Conservation (phyloP, 1,284 basidiomycete genomes). For the Phenoliferia sp. region DNA sequence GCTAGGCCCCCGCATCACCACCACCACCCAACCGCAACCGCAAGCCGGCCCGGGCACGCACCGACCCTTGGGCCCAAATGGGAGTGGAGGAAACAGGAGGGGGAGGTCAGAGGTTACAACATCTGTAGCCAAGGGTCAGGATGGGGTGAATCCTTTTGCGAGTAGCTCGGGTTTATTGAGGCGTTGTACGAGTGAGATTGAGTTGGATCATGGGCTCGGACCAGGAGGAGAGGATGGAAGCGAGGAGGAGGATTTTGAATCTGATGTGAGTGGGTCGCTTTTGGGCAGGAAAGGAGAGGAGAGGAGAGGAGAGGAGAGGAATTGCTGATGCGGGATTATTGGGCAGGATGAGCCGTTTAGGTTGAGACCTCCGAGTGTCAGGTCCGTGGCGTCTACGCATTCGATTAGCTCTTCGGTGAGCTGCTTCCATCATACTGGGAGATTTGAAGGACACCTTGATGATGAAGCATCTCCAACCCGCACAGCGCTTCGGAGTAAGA, state of each 20-base stretch:
- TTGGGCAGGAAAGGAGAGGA: accelerated
- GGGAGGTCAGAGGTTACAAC: too few species aligned
- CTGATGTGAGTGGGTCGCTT: slow-evolving; percentile 19
- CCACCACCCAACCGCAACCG: not conserved
- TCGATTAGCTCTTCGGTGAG: slow-evolving; percentile 29
- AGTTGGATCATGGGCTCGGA: slow-evolving; percentile 7
- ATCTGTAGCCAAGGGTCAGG: not conserved
- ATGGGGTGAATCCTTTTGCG: not conserved
- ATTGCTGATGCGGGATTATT: not conserved
- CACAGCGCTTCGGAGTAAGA: slow-evolving; percentile 24
- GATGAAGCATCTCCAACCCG: not conserved
- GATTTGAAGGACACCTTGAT: not conserved
- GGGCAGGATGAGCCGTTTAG: slow-evolving; percentile 32
- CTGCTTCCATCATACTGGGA: too few species aligned
- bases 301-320: not conserved
- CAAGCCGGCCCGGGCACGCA: not conserved
- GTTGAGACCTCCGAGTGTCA: slow-evolving; percentile 27
- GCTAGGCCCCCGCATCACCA: not conserved
- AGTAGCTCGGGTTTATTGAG: not conserved
- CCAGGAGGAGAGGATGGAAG: slow-evolving; percentile 1
- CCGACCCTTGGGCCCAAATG: not conserved
- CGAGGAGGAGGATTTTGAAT: slow-evolving; percentile 21
- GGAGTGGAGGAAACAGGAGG: not conserved
- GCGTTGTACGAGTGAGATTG: slow-evolving; percentile 11
- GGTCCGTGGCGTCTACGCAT: slow-evolving; percentile 12